A percentile compares a stretch with the other conserved stretches of the same genome.
phyloP scores from a whole-genome alignment of 176 grass and related monocot genomes.

The Sorghum bicolor region Sorghum_bicolor_NCBIv3 NC_012870.2:4342501-4343000 shows the following conservation, averaged over 20 bases:
- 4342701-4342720: not conserved
- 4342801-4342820: not conserved
- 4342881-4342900: not conserved
- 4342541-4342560: constrained; percentile 49
- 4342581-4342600: not conserved
- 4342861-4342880: not conserved
- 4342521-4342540: constrained; percentile 54
- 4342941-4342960: too few species aligned
- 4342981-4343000: too few species aligned
- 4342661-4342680: constrained; percentile 18
- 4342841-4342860: not conserved
- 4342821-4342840: not conserved
- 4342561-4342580: constrained; percentile 47
- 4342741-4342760: not conserved
- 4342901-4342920: too few species aligned
- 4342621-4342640: constrained; percentile 23
- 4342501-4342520: constrained; percentile 47
- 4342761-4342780: not conserved
- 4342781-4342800: not conserved
- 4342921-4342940: too few species aligned
- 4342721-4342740: not conserved
- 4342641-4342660: constrained; percentile 21
- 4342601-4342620: constrained; percentile 1
- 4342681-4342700: not conserved
- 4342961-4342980: too few species aligned